A percentile compares a stretch with the other conserved stretches of the same genome.
These are phyloP conservation scores for Beta vulgaris DNA, from an alignment of 148 eudicot genomes.

Conservation along the genomic window DNA sequence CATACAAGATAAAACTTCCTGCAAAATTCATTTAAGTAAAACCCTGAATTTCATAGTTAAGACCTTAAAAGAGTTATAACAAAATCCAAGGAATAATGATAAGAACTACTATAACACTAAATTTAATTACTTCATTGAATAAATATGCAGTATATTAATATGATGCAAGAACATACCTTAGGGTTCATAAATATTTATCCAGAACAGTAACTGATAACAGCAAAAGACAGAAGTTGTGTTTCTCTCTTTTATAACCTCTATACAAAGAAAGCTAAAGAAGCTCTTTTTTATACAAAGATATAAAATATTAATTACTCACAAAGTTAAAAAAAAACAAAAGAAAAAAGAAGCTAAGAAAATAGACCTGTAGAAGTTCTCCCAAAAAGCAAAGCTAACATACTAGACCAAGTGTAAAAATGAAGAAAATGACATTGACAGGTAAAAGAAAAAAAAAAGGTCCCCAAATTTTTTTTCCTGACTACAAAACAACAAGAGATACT, in stretches of 20 bases:
- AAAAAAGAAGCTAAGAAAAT: constrained; percentile 41
- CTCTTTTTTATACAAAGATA: constrained; percentile 7
- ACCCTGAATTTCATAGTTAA: constrained; percentile 21
- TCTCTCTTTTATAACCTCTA: constrained; percentile 16
- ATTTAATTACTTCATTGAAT: not conserved
- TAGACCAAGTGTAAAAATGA: constrained; percentile 37
- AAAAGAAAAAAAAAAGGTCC: constrained; percentile 67
- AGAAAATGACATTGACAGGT: constrained; percentile 53
- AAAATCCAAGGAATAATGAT: not conserved
- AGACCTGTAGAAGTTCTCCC: constrained; percentile 49
- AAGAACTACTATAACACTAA: too few species aligned
- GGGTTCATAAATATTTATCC: constrained; percentile 21
- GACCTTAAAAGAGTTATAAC: constrained; percentile 5
- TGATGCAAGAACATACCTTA: constrained; percentile 22
- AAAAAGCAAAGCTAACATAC: constrained; percentile 37
- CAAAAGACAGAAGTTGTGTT: constrained; percentile 40
- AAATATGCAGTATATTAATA: not conserved
- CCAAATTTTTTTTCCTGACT: constrained; percentile 42
- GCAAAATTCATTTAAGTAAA: constrained; percentile 10
- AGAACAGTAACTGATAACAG: constrained; percentile 38
- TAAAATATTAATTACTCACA: not conserved
- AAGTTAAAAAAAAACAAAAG: constrained; percentile 31
- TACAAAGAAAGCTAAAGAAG: constrained; percentile 1
- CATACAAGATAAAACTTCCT: constrained; percentile 9
- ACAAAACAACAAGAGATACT: constrained; percentile 53